A percentile compares a stretch with the other conserved stretches of the same genome.
phyloP scores from a whole-genome alignment of 306 rosid genomes.

The Argentina anserina region DNA sequence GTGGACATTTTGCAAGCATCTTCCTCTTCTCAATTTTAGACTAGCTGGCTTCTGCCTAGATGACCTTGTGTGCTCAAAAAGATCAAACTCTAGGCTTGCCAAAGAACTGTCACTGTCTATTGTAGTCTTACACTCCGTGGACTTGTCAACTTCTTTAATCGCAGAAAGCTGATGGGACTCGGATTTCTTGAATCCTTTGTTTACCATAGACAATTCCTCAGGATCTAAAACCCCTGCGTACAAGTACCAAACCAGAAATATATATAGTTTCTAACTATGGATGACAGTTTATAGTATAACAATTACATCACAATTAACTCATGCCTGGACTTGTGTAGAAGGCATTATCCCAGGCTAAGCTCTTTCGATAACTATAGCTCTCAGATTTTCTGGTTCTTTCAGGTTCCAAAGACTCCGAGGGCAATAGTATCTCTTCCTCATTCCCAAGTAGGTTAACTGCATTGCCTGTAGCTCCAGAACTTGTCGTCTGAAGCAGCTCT shows the following conservation, averaged over 20 bases:
- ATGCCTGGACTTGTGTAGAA: slow-evolving; percentile 61
- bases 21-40: slow-evolving; percentile 22
- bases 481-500: slow-evolving; percentile 41
- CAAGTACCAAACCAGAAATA: background rate
- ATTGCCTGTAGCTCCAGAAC: slow-evolving; percentile 12
- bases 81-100: slow-evolving; percentile 49
- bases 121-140: slow-evolving; percentile 35
- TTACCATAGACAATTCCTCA: slow-evolving; percentile 48
- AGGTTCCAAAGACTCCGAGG: slow-evolving; percentile 34
- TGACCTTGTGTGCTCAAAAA: slow-evolving; percentile 39
- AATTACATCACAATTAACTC: background rate
- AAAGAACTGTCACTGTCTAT: slow-evolving; percentile 34
- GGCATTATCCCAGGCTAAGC: slow-evolving; percentile 69
- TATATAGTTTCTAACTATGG: background rate
- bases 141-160: slow-evolving; percentile 34
- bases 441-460: slow-evolving; percentile 26
- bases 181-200: slow-evolving; percentile 41
- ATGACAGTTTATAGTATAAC: background rate
- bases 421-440: slow-evolving; percentile 33
- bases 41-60: slow-evolving; percentile 18
- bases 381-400: slow-evolving; percentile 15
- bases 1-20: slow-evolving; percentile 19
- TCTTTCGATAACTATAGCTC: slow-evolving; percentile 34
- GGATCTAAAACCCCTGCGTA: slow-evolving; percentile 54
- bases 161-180: slow-evolving; percentile 26